Evolutionary conservation across 2,329 filamentous ascomycete species (phyloP).

Genomic region (Cadophora gregata): DNA sequence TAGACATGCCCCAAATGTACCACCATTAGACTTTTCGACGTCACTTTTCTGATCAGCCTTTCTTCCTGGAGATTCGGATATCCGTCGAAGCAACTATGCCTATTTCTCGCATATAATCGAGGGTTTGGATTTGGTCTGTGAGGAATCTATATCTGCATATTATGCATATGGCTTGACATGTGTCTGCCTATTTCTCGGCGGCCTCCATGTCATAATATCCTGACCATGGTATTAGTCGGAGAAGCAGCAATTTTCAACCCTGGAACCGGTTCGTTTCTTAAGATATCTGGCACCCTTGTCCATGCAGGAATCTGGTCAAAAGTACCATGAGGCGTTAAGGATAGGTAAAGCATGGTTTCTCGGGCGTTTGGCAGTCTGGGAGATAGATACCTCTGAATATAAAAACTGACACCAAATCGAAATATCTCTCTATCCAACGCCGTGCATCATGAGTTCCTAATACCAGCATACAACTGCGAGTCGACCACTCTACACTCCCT

Average conservation of each 20-base stretch:
- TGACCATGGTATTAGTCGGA: too few species aligned
- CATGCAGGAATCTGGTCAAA: constrained; percentile 34
- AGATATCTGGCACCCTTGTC: not conserved
- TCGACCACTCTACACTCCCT: not conserved
- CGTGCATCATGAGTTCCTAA: not conserved
- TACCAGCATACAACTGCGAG: not conserved
- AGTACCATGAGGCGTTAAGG: constrained; percentile 36
- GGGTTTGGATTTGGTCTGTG: not conserved
- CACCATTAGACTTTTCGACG: not conserved
- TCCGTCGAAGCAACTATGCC: not conserved
- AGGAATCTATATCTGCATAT: not conserved
- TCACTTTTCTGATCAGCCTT: not conserved
- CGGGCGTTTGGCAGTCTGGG: constrained; percentile 26
- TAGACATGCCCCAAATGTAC: constrained; percentile 46
- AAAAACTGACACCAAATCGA: not conserved
- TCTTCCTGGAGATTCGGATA: not conserved
- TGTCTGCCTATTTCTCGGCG: not conserved
- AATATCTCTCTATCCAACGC: not conserved
- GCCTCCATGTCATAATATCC: not conserved
- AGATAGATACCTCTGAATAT: constrained; percentile 15
- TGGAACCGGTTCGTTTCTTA: not conserved
- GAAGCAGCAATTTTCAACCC: not conserved
- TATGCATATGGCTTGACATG: not conserved
- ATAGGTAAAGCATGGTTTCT: constrained; percentile 32
- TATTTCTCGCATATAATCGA: not conserved